Percentiles rank a stretch among this genome's conserved stretches.
These are phyloP conservation scores for Zychaea mexicana DNA, from an alignment of 371 early-diverging fungal species.

Conservation along the genomic window DNA sequence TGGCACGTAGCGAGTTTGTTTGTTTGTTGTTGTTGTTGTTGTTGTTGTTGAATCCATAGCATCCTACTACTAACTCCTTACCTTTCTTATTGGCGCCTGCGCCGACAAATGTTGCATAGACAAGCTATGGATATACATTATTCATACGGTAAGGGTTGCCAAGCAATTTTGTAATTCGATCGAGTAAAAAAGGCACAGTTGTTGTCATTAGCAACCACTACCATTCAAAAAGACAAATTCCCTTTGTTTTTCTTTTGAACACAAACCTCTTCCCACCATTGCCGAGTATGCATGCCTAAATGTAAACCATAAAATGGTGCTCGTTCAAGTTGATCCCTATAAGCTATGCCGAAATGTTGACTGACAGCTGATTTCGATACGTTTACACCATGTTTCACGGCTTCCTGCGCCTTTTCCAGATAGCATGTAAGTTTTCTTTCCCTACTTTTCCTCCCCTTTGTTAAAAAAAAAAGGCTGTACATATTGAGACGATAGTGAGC, in stretches of 20 bases:
- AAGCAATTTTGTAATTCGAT: neutral
- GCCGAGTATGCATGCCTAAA: slow-evolving; percentile 32
- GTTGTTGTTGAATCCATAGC: slow-evolving; percentile 28
- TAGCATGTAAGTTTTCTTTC: neutral
- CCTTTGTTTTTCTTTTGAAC: too few species aligned
- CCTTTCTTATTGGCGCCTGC: slow-evolving; percentile 36
- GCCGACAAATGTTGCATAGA: slow-evolving; percentile 38
- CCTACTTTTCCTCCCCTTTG: neutral
- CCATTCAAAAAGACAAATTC: too few species aligned
- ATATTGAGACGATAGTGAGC: slow-evolving; percentile 31
- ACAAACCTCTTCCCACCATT: slow-evolving; percentile 49
- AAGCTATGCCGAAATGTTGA: slow-evolving; percentile 34
- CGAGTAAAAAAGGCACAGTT: neutral
- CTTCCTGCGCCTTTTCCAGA: slow-evolving; percentile 41
- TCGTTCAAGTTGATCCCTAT: slow-evolving; percentile 30
- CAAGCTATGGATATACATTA: too few species aligned
- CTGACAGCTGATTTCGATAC: slow-evolving; percentile 34
- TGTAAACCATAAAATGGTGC: slow-evolving; percentile 46
- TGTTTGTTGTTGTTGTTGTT: slow-evolving; percentile 20
- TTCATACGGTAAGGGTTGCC: neutral
- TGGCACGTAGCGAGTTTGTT: neutral
- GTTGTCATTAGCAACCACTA: neutral
- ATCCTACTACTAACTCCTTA: slow-evolving; percentile 23
- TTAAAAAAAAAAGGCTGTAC: slow-evolving; percentile 19
- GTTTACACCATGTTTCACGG: slow-evolving; percentile 30